Conservation (phyloP, 257 asterid species). For the Solanum clarkiae region DNA sequence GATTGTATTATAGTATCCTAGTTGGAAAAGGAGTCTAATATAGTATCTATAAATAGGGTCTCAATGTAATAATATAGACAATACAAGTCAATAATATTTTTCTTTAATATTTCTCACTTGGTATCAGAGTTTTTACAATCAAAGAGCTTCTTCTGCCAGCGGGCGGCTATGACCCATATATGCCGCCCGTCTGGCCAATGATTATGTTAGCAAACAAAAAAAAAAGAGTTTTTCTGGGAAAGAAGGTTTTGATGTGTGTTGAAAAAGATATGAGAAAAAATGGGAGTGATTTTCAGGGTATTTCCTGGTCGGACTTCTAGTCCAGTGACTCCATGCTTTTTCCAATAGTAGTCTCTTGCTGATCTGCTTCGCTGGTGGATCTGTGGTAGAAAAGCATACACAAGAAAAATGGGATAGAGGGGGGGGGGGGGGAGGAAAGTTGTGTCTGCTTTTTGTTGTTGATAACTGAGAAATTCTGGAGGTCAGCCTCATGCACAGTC, state of each 20-base stretch:
- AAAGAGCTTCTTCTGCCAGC: no score
- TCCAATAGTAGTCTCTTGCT: background rate
- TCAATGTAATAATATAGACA: no score
- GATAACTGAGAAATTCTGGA: background rate
- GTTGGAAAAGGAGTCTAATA: no score
- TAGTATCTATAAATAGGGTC: no score
- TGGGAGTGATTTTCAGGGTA: background rate
- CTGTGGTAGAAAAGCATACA: background rate
- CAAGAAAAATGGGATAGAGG: background rate
- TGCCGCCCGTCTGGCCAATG: no score
- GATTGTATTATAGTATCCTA: no score
- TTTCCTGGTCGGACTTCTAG: background rate
- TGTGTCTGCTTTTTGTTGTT: background rate
- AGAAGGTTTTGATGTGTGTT: background rate
- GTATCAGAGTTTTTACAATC: no score
- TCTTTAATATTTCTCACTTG: no score
- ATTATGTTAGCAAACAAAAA: no score
- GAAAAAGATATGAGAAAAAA: background rate
- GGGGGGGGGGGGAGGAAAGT: background rate
- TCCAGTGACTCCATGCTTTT: background rate
- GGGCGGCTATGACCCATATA: no score
- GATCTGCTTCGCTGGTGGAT: background rate
- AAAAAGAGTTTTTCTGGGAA: background rate
- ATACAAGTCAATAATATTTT: no score
- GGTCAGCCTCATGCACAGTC: background rate